A percentile compares a stretch with the other conserved stretches of the same genome.
These are phyloP conservation scores for Phoma herbarum DNA, from an alignment of 2,329 filamentous ascomycete species.

Conservation along the genomic window DNA sequence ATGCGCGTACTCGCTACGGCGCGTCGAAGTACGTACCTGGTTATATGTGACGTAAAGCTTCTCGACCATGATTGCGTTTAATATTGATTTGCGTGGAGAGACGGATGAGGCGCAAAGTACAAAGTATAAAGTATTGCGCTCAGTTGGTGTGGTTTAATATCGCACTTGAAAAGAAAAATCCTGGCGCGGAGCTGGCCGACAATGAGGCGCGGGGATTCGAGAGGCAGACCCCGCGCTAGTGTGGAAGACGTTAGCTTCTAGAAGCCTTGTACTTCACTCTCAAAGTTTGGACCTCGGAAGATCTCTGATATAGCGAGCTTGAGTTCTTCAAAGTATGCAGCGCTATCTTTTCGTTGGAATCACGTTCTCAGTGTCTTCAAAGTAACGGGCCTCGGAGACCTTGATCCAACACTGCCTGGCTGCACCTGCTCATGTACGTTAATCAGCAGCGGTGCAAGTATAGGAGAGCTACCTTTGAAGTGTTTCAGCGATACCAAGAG, in stretches of 20 bases:
- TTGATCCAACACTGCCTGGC: background rate
- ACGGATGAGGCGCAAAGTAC: constrained; percentile 10
- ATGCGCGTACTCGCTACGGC: background rate
- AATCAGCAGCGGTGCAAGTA: background rate
- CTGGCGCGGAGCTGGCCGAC: constrained; percentile 20
- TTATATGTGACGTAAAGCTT: constrained; percentile 56
- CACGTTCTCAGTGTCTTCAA: background rate
- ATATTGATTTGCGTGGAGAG: constrained; percentile 1
- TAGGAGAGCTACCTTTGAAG: background rate
- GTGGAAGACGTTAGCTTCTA: constrained; percentile 12
- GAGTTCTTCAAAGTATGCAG: background rate
- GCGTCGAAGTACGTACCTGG: constrained; percentile 45
- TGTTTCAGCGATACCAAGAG: background rate
- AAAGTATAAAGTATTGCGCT: constrained; percentile 4
- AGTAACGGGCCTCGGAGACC: background rate
- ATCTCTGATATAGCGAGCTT: background rate
- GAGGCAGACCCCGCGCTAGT: constrained; percentile 18
- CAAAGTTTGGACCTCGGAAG: background rate
- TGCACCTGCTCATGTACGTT: background rate
- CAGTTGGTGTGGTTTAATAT: constrained; percentile 16
- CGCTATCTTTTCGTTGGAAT: background rate
- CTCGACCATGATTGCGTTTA: constrained; percentile 49
- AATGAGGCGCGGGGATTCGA: constrained; percentile 18
- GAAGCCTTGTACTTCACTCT: background rate
- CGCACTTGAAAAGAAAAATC: constrained; percentile 14